Base-by-base conservation (phyloP, 2,329 filamentous ascomycete species). In the Diatrype stigma region DNA sequence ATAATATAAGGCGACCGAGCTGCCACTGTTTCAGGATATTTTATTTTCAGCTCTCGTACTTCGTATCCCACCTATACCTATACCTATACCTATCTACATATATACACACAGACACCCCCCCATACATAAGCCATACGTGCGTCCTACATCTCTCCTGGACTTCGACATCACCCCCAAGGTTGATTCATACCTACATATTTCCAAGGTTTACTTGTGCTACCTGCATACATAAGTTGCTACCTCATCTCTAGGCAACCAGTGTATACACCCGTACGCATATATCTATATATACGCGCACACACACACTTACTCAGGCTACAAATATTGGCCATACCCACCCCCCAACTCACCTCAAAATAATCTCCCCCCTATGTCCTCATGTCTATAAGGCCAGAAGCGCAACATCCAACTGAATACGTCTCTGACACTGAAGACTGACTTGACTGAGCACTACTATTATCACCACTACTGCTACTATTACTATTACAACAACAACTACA, bases 331-430 rank as follows among this genome's bases (percentile, higher is more conserved):
- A 17, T 44, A 19, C 40, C 40, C 40, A 28, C 49, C 56, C 50
- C 46, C 22, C 37, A 40, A 49, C n/a, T n/a, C n/a, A n/a, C 45
- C 50, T 17, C 14, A 11, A 37, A 44, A 32, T 30, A 53, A 22
- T 56, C 14, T 46, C 46, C 42, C 32, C 45, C 44, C 56, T 51
- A 60, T 58, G 55, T 50, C 54, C 51, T 58, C 54, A 57, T 55
- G 58, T 58, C 57, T 60, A 48, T 62, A 54, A 49, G 45, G 53
- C 52, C 48, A 49, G 51, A 58, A 54, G 32, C 46, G 54, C 48
- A 55, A 56, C 48, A 53, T 50, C 32, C 51, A 53, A 57, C 51
- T 32, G 22, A 56, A 37, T 54, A 28, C 47, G 51, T 55, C 52
- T 57, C 51, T 56, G 54, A 59, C 49, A 55, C 57, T 45, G 54